A percentile compares a stretch with the other conserved stretches of the same genome.
phyloP scores from a whole-genome alignment of 1,284 basidiomycete genomes.

The Amylostereum chailletii region DNA sequence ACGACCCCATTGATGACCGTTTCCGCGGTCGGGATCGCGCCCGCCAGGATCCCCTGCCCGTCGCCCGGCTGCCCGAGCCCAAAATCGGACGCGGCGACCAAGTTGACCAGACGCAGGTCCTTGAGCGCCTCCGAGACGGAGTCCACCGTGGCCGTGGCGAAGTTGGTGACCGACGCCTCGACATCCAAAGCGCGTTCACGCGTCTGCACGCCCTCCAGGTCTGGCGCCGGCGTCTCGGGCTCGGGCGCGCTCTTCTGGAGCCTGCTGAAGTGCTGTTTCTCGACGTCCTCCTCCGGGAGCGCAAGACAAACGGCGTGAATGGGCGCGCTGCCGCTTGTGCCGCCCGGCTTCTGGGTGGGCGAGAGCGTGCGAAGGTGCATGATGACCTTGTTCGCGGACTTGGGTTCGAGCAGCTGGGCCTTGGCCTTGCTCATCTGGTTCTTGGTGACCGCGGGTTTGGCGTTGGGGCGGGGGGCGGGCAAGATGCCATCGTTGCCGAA shows the following conservation, averaged over 20 bases:
- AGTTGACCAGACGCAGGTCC: slow-evolving; percentile 50
- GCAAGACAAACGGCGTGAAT: slow-evolving; percentile 70
- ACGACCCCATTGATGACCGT: slow-evolving; percentile 59
- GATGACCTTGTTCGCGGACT: slow-evolving; percentile 63
- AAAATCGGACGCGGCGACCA: slow-evolving; percentile 44
- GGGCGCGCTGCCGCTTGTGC: slow-evolving; percentile 31
- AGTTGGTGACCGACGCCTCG: slow-evolving; percentile 21
- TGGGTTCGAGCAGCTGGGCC: slow-evolving; percentile 54
- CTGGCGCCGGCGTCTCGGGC: background rate
- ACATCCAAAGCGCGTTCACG: background rate
- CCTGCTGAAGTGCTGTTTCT: slow-evolving; percentile 45
- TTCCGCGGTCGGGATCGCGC: slow-evolving; percentile 65
- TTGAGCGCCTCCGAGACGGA: slow-evolving; percentile 40
- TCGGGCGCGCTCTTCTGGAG: slow-evolving; percentile 13
- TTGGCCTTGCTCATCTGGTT: slow-evolving; percentile 61
- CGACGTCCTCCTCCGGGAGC: slow-evolving; percentile 49
- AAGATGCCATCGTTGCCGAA: slow-evolving; percentile 39
- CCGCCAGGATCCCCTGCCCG: slow-evolving; percentile 53
- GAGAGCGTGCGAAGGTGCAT: slow-evolving; percentile 46
- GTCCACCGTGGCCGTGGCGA: slow-evolving; percentile 41
- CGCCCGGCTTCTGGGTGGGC: slow-evolving; percentile 25
- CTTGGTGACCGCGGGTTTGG: slow-evolving; percentile 26
- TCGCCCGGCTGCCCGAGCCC: slow-evolving; percentile 52
- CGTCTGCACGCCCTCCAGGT: background rate
- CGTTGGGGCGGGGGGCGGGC: slow-evolving; percentile 25